Percentiles rank a stretch among this genome's conserved stretches.
These are phyloP conservation scores for Mycena epipterygia DNA, from an alignment of 768 basidiomycete species.

Conservation along the genomic window DNA sequence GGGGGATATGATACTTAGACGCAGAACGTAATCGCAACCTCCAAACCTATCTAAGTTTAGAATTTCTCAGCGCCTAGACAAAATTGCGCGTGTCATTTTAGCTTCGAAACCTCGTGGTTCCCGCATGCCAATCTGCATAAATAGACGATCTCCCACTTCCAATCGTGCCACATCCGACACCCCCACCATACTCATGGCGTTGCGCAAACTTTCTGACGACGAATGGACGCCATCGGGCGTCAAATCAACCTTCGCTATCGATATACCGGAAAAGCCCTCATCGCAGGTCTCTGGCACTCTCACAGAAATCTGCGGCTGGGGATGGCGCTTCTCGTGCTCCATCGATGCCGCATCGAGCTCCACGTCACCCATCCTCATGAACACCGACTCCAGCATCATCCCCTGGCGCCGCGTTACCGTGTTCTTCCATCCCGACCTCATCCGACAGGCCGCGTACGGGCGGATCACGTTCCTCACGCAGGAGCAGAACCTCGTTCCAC, in stretches of 20 bases:
- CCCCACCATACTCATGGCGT: conserved; percentile 1
- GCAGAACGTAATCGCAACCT: no score
- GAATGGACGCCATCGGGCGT: conserved; percentile 27
- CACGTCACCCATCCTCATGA: not conserved
- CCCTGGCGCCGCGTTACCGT: conserved; percentile 16
- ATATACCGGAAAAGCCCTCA: not conserved
- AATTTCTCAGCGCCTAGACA: no score
- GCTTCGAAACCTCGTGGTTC: not conserved
- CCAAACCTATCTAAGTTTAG: no score
- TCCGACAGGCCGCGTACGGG: conserved; percentile 6
- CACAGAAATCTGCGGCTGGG: conserved; percentile 27
- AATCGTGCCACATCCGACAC: no score
- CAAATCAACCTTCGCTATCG: conserved; percentile 26
- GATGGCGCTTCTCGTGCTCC: conserved; percentile 17
- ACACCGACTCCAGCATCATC: not conserved
- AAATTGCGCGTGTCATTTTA: no score
- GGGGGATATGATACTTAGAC: no score
- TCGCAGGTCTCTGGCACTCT: not conserved
- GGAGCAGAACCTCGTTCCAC: not conserved
- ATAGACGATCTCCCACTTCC: not conserved
- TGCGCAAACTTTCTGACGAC: conserved; percentile 13
- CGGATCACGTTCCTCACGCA: not conserved
- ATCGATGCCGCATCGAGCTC: not conserved
- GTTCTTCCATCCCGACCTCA: conserved; percentile 20
- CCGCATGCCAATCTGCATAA: not conserved